phyloP scores from a whole-genome alignment of 805 yeast species.

The Pichia nakasei region DNA sequence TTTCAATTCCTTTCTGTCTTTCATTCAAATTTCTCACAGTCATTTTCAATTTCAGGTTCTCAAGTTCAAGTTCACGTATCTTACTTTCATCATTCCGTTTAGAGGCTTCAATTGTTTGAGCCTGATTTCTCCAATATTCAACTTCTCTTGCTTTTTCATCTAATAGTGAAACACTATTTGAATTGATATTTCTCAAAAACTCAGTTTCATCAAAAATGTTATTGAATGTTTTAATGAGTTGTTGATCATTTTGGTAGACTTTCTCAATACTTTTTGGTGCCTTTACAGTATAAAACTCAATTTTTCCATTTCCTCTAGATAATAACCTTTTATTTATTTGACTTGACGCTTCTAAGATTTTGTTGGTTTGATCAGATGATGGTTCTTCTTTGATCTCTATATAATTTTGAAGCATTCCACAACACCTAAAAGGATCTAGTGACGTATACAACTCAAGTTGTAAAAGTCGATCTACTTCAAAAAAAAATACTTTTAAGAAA shows the following conservation, averaged over 20 bases:
- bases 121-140: slow-evolving; percentile 8
- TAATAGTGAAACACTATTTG: slow-evolving; percentile 5
- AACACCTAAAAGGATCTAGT: too few species aligned
- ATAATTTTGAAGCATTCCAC: too few species aligned
- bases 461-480: too few species aligned
- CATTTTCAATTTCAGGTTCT: slow-evolving; percentile 12
- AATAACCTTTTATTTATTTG: neutral
- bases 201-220: slow-evolving; percentile 19
- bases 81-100: slow-evolving; percentile 12
- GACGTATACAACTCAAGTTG: too few species aligned
- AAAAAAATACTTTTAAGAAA: neutral
- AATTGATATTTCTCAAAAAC: slow-evolving; percentile 14
- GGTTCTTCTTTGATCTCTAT: too few species aligned
- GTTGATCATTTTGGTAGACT: slow-evolving; percentile 25
- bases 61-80: slow-evolving; percentile 14
- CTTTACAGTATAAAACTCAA: neutral
- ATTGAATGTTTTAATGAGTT: slow-evolving; percentile 21
- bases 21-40: slow-evolving; percentile 7
- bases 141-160: slow-evolving; percentile 13
- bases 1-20: slow-evolving; percentile 10
- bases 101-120: slow-evolving; percentile 6
- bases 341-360: neutral
- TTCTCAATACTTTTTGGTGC: neutral
- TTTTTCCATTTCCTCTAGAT: neutral
- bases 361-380: neutral